A percentile compares a stretch with the other conserved stretches of the same genome.
Evolutionary conservation across 257 asterid genomes (phyloP).

Genomic region (Verbascum thapsus): DNA sequence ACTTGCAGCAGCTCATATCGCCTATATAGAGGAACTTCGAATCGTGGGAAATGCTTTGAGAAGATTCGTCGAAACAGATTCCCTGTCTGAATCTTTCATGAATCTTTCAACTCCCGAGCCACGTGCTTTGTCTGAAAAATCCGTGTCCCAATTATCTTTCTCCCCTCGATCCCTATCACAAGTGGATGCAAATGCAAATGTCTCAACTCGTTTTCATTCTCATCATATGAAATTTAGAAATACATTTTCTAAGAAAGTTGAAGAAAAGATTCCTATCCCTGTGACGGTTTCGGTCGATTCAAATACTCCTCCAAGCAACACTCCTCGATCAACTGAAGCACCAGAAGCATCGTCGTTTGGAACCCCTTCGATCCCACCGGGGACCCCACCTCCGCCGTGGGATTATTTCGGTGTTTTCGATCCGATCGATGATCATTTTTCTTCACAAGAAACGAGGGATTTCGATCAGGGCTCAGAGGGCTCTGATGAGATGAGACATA

Average conservation of each 20-base stretch:
- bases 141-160: conserved; percentile 57
- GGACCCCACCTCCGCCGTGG: conserved; percentile 89
- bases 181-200: conserved; percentile 49
- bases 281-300: conserved; percentile 61
- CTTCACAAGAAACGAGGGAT: conserved; percentile 46
- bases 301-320: conserved; percentile 60
- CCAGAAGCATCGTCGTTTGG: conserved; percentile 52
- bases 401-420: conserved; percentile 83
- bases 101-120: conserved; percentile 55
- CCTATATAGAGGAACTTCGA: conserved; percentile 70
- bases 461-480: conserved; percentile 33
- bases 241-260: conserved; percentile 68
- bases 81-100: conserved; percentile 48
- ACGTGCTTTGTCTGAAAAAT: conserved; percentile 48
- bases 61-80: conserved; percentile 74
- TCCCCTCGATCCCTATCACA: conserved; percentile 66
- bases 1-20: conserved; percentile 83
- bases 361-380: conserved; percentile 43
- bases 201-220: conserved; percentile 43
- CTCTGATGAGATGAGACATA: no score
- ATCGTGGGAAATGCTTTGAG: conserved; percentile 65
- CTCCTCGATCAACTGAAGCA: conserved; percentile 55
- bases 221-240: conserved; percentile 78
- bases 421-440: conserved; percentile 61
- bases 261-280: conserved; percentile 65